Conservation (phyloP, 192 early-diverging fungal genomes). For the Entomortierella beljakovae region DNA sequence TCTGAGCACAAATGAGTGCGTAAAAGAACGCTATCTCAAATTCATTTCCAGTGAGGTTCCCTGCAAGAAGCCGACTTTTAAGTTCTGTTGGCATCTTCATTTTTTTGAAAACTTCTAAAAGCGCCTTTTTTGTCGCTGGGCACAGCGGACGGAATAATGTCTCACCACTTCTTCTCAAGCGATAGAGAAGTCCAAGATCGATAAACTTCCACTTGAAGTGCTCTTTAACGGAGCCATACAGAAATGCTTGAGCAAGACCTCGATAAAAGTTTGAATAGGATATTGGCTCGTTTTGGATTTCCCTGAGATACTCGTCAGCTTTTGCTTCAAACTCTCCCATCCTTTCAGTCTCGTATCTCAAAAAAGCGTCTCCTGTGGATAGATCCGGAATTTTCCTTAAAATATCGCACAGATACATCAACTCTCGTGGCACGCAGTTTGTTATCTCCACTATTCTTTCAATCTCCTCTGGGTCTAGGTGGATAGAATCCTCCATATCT, state of each 20-base stretch:
- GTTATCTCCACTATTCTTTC: background rate
- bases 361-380: background rate
- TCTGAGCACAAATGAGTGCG: too few species aligned
- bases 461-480: too few species aligned
- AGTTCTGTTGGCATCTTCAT: too few species aligned
- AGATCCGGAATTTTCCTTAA: too few species aligned
- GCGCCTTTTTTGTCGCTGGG: too few species aligned
- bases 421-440: background rate
- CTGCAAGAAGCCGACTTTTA: too few species aligned
- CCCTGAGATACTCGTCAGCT: background rate
- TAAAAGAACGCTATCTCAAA: too few species aligned
- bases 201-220: background rate
- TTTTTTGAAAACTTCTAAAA: too few species aligned
- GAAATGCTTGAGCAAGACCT: background rate
- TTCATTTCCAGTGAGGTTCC: too few species aligned
- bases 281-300: background rate
- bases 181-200: too few species aligned
- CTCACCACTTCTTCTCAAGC: background rate
- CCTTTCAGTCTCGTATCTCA: background rate
- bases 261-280: background rate
- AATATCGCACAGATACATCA: background rate
- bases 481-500: background rate
- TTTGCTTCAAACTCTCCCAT: background rate
- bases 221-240: background rate
- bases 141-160: background rate